Base-by-base conservation (phyloP, 2,329 filamentous ascomycete species). In the Paracamarosporium sp. region DNA sequence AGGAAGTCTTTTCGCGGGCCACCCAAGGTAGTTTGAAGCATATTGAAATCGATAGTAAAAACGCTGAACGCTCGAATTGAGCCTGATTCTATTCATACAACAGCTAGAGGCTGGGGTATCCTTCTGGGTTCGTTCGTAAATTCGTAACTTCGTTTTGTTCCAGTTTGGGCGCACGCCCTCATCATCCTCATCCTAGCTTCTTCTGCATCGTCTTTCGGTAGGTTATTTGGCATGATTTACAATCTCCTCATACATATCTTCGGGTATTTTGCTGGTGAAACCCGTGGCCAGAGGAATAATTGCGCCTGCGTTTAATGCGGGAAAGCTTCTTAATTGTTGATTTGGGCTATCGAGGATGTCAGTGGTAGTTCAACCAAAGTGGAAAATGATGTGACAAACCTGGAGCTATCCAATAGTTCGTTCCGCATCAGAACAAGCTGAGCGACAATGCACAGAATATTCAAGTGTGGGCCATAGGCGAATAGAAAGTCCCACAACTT, bases 401-500 rank as follows among this genome's bases (percentile, higher is more conserved):
- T 97, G 6, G 90, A 85, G 56, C 91, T 96, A 56, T 88, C 88
- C 66, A 99, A 80, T 52, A 99, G 88, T 60, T 92, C 88, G 55
- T 93, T 90, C 57, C 93, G 85, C 79, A 97, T 92, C 69, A 96
- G 86, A 47, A 97, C 89, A 51, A 99, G 82, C 78, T 99, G 95
- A 13, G 94, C 94, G 15, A 98, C 95, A 63, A 99, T 97, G 75
- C 95, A 98, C 22, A 99, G 80, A 55, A 99, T 92, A 71, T 99
- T 99, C 60, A 99, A 78, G 76, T 99, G 95, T 33, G 93, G 89
- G 0, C 95, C 95, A 67, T 97, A 99, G 0, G 95, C 94, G 71
- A 99, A 96, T 22, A 99, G 79, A 68, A 99, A 99, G 75, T 99
- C 95, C 95, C 95, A 99, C 2, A 99, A 84, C 61, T 91, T 87